Evolutionary conservation across 768 basidiomycete species (phyloP).

Genomic region (Leccinum incarnatum): DNA sequence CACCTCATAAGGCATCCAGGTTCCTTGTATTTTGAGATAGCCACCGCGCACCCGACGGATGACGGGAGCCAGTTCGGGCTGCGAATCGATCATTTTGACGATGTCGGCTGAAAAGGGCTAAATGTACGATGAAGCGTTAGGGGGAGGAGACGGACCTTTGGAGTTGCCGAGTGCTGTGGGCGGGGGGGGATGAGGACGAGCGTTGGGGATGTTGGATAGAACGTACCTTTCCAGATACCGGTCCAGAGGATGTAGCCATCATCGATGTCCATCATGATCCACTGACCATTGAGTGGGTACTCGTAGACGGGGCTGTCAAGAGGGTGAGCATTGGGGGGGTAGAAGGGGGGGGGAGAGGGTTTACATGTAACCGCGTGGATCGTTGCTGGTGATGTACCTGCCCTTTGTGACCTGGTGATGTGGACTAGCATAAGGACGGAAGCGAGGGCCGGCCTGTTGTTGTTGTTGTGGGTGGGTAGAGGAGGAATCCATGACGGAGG

Average conservation of each 20-base stretch:
- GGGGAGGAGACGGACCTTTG: constrained; percentile 55
- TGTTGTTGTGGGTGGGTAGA: constrained; percentile 20
- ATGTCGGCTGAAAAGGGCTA: constrained; percentile 66
- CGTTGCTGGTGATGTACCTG: constrained; percentile 87
- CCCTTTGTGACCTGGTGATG: constrained; percentile 82
- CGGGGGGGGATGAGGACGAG: constrained; percentile 9
- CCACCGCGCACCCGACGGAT: constrained; percentile 84
- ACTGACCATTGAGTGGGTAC: constrained; percentile 84
- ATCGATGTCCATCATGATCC: constrained; percentile 96
- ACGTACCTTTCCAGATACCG: constrained; percentile 87
- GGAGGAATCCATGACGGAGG: constrained; percentile 39
- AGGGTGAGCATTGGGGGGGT: constrained; percentile 1
- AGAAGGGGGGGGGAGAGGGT: constrained; percentile 22
- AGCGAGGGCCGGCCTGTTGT: constrained; percentile 34
- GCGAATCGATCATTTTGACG: constrained; percentile 89
- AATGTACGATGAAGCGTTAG: constrained; percentile 10
- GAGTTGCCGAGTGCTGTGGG: constrained; percentile 75
- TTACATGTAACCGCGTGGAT: constrained; percentile 86
- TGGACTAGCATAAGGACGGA: constrained; percentile 70
- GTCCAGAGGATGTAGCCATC: constrained; percentile 93
- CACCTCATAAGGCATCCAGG: constrained; percentile 93
- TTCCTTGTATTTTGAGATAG: constrained; percentile 89
- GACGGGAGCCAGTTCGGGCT: constrained; percentile 79
- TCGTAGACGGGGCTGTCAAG: constrained; percentile 75
- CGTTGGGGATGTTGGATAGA: background rate